A percentile compares a stretch with the other conserved stretches of the same genome.
Conservation (phyloP, 768 basidiomycete genomes). For the Aureoboletus auriporus region DNA sequence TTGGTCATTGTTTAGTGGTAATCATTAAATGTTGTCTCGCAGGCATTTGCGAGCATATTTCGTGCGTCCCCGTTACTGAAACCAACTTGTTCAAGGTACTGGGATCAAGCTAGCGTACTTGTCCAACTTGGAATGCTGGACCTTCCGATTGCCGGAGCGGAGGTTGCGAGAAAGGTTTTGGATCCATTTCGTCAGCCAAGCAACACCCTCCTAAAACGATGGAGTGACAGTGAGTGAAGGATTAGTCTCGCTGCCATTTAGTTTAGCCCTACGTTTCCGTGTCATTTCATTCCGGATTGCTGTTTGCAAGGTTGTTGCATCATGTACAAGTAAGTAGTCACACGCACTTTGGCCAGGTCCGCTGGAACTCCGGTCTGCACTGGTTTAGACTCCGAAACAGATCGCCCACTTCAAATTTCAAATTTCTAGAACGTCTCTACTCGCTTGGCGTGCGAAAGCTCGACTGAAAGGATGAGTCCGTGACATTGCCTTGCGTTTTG, state of each 20-base stretch:
- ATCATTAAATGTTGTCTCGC: neutral
- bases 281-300: too few species aligned
- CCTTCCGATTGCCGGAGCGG: constrained; percentile 39
- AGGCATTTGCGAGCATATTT: constrained; percentile 18
- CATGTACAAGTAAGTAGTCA: too few species aligned
- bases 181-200: constrained; percentile 40
- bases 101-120: constrained; percentile 47
- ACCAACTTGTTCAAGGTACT: constrained; percentile 30
- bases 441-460: constrained; percentile 22
- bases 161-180: constrained; percentile 37
- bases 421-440: too few species aligned
- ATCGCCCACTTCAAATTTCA: too few species aligned
- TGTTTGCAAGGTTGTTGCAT: too few species aligned
- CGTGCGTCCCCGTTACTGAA: neutral
- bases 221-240: constrained; percentile 31
- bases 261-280: too few species aligned
- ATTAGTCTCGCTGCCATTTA: neutral
- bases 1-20: neutral
- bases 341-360: too few species aligned
- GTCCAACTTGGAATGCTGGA: constrained; percentile 41
- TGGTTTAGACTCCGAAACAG: too few species aligned
- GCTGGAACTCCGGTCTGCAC: too few species aligned
- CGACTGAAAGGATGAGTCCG: neutral
- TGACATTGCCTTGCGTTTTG: neutral
- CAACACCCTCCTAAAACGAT: constrained; percentile 34